Base-by-base conservation (phyloP, 1,284 basidiomycete genomes). In the Cryptococcus sp. region DNA sequence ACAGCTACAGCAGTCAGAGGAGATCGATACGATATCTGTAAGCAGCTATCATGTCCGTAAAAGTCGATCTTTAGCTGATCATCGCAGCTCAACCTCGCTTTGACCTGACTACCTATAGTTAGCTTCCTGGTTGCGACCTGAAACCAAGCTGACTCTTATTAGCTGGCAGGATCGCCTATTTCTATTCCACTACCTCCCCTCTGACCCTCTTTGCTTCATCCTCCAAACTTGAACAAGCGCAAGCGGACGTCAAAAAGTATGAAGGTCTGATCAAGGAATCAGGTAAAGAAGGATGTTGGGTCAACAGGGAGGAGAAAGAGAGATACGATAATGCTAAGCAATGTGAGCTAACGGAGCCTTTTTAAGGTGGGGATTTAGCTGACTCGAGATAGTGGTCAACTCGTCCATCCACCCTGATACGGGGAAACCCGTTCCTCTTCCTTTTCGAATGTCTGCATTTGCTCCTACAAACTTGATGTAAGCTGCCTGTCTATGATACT, bases 381-480 rank as follows among this genome's bases (percentile, higher is more conserved):
- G 38, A 58, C 42, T 1, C 35, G 8, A 5, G 44, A 23, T 48
- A 77, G 75, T 78, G 61, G 76, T 77, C 53, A 74, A 80, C 58
- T 78, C 77, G 56, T 76, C 73, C 0, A 77, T 80, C 7, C 80
- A 79, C 60, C 79, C 79, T 32, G 81, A 82, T 62, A 80, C 78
- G 2, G 72, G 74, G 37, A 68, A 77, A 59, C 73, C 77, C 3
- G 78, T 80, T 2, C 74, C 79, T 4, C 68, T 82, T 2, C 80
- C 80, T 0, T 82, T 82, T 65, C 66, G 81, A 35, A 79, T 82
- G 74, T 76, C 71, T 14, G 72, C 81, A 1, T 82, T 81, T 56
- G 80, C 82, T 31, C 81, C 81, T 5, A 82, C 80, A 37, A 82
- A 82, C 65, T 61, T 82, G 63, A 65, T 82, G 70, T 74, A 50